Conservation (phyloP, 345 rosid genomes). For the Zanthoxylum bungeanum region DNA sequence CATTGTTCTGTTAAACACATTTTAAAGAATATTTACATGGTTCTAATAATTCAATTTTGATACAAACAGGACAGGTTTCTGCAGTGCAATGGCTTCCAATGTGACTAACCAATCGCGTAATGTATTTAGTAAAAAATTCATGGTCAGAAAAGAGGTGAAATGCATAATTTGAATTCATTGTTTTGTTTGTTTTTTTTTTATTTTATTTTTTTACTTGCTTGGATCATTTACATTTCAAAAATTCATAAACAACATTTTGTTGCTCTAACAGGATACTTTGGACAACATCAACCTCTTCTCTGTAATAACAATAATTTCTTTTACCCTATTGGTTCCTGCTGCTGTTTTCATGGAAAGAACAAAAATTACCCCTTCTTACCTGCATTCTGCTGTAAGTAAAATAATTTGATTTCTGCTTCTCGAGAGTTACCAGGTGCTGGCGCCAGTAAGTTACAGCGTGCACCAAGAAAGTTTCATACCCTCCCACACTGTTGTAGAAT, state of each 20-base stretch:
- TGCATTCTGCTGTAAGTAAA: constrained; percentile 62
- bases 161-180: neutral
- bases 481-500: too few species aligned
- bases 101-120: constrained; percentile 86
- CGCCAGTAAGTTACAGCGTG: too few species aligned
- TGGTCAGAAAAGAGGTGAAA: constrained; percentile 60
- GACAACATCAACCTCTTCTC: constrained; percentile 92
- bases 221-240: neutral
- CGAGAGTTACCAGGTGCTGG: too few species aligned
- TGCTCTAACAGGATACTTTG: constrained; percentile 54
- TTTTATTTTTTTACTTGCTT: neutral
- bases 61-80: constrained; percentile 82
- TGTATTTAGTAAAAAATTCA: constrained; percentile 74
- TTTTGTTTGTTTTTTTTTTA: too few species aligned
- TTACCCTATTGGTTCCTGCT: constrained; percentile 58
- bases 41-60: constrained; percentile 8
- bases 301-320: constrained; percentile 64
- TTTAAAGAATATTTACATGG: neutral
- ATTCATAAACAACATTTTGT: neutral
- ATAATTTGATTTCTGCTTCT: neutral
- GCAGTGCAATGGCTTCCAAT: constrained; percentile 92
- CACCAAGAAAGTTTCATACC: too few species aligned
- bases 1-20: neutral
- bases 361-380: constrained; percentile 62
- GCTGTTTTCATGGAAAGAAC: constrained; percentile 64